These are phyloP conservation scores for Cordyceps fumosorosea DNA, from an alignment of 2,329 filamentous ascomycete genomes.

Conservation along the genomic window DNA sequence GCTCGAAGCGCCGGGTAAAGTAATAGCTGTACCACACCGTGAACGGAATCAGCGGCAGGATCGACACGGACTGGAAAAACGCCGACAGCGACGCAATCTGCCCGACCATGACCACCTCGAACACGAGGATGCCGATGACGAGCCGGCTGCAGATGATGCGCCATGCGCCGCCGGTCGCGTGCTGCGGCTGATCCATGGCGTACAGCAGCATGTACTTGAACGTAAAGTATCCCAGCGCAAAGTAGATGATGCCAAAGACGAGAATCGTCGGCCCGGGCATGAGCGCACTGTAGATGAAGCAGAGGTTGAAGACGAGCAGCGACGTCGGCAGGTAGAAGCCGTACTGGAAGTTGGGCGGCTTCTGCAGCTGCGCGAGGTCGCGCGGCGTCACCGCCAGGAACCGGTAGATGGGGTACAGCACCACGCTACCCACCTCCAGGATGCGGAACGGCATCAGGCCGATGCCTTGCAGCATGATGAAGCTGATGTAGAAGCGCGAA, in stretches of 20 bases:
- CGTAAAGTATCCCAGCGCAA: slow-evolving; percentile 74
- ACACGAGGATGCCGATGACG: slow-evolving; percentile 77
- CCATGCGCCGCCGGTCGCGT: slow-evolving; percentile 91
- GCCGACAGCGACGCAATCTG: slow-evolving; percentile 70
- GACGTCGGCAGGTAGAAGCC: slow-evolving; percentile 93
- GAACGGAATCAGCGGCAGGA: slow-evolving; percentile 68
- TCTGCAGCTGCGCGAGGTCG: slow-evolving; percentile 75
- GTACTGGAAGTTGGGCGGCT: slow-evolving; percentile 86
- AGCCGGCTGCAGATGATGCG: slow-evolving; percentile 93
- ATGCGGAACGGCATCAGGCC: slow-evolving; percentile 89
- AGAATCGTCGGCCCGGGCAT: slow-evolving; percentile 74
- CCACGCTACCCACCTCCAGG: slow-evolving; percentile 80
- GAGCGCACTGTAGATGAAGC: slow-evolving; percentile 87
- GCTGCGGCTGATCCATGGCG: slow-evolving; percentile 94
- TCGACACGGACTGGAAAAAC: slow-evolving; percentile 63
- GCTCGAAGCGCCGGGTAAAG: slow-evolving; percentile 74
- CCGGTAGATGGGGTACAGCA: slow-evolving; percentile 73
- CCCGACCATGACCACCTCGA: slow-evolving; percentile 86
- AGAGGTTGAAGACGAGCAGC: slow-evolving; percentile 89
- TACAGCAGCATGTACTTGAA: slow-evolving; percentile 98
- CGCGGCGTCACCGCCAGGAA: slow-evolving; percentile 80
- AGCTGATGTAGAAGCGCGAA: slow-evolving; percentile 82
- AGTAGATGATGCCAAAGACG: slow-evolving; percentile 76
- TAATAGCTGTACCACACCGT: slow-evolving; percentile 89
- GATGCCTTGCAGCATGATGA: slow-evolving; percentile 89